Evolutionary conservation across 2,329 filamentous ascomycete species (phyloP).

Genomic region (Rachicladosporium sp.): DNA sequence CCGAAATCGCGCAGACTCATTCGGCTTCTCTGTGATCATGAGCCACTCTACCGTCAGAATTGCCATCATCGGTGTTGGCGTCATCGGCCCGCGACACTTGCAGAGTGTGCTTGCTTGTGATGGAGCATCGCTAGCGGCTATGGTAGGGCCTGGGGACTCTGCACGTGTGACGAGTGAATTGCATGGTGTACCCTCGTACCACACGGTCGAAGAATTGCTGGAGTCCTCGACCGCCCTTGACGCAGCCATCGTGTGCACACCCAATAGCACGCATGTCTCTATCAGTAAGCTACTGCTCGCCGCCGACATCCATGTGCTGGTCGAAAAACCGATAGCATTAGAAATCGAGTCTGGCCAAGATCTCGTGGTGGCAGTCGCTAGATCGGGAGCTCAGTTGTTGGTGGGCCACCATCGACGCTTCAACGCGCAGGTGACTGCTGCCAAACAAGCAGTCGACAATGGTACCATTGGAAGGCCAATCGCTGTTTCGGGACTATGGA

Average conservation of each 20-base stretch:
- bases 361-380: conserved; percentile 17
- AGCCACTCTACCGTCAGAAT: conserved; percentile 15
- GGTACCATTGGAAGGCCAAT: conserved; percentile 35
- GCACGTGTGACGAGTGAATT: conserved; percentile 25
- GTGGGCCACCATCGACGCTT: conserved; percentile 50
- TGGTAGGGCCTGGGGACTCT: conserved; percentile 36
- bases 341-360: conserved; percentile 26
- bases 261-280: conserved; percentile 45
- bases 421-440: conserved; percentile 42
- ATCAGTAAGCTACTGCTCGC: conserved; percentile 38
- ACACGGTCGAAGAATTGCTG: conserved; percentile 34
- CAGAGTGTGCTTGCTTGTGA: conserved; percentile 30
- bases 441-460: conserved; percentile 33
- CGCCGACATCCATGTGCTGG: conserved; percentile 39
- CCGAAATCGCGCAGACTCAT: too few relatives aligned
- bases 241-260: conserved; percentile 47
- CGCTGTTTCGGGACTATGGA: conserved; percentile 45
- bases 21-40: too few relatives aligned
- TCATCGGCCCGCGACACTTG: conserved; percentile 41
- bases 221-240: conserved; percentile 30
- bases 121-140: conserved; percentile 28
- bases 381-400: conserved; percentile 26
- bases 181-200: conserved; percentile 29
- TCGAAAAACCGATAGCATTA: conserved; percentile 46
- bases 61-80: conserved; percentile 36